These are phyloP conservation scores for Phytomonas sp. DNA, from an alignment of 208 protist genomes.

Conservation along the genomic window DNA sequence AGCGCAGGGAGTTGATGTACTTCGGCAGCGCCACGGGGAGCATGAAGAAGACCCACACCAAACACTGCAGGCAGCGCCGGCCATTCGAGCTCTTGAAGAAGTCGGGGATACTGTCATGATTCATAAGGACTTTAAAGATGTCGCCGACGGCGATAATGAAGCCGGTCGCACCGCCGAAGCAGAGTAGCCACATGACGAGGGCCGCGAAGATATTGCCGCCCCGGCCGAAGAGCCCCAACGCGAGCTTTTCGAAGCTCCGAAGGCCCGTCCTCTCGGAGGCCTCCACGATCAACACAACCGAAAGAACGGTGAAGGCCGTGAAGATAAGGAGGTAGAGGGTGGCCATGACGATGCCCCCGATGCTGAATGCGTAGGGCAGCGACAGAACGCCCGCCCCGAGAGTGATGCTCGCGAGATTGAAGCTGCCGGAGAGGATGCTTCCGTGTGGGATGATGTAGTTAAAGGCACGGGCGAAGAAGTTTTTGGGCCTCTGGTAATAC, in stretches of 20 bases:
- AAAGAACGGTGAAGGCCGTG: conserved; percentile 42
- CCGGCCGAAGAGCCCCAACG: conserved; percentile 43
- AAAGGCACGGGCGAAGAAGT: conserved; percentile 12
- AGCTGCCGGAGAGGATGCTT: conserved; percentile 24
- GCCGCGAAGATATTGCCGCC: conserved; percentile 40
- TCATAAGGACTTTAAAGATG: conserved; percentile 25
- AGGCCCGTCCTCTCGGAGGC: conserved; percentile 47
- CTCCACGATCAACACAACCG: conserved; percentile 38
- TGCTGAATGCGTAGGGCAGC: conserved; percentile 48
- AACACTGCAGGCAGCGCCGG: conserved; percentile 22
- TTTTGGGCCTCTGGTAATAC: conserved; percentile 3
- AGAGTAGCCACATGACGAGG: conserved; percentile 43
- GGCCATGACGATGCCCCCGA: conserved; percentile 39
- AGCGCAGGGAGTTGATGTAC: conserved; percentile 68
- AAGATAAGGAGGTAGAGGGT: conserved; percentile 54
- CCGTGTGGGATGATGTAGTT: conserved; percentile 31
- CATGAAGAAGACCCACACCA: conserved; percentile 48
- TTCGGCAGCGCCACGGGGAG: conserved; percentile 52
- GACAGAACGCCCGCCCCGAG: conserved; percentile 66
- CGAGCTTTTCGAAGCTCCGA: conserved; percentile 36
- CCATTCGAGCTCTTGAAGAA: conserved; percentile 29
- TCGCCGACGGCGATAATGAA: conserved; percentile 44
- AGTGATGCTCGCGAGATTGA: conserved; percentile 50
- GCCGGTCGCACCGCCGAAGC: conserved; percentile 38
- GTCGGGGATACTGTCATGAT: conserved; percentile 14